Evolutionary conservation across 208 protist species (phyloP).

Genomic region (Porcisia deanei): DNA sequence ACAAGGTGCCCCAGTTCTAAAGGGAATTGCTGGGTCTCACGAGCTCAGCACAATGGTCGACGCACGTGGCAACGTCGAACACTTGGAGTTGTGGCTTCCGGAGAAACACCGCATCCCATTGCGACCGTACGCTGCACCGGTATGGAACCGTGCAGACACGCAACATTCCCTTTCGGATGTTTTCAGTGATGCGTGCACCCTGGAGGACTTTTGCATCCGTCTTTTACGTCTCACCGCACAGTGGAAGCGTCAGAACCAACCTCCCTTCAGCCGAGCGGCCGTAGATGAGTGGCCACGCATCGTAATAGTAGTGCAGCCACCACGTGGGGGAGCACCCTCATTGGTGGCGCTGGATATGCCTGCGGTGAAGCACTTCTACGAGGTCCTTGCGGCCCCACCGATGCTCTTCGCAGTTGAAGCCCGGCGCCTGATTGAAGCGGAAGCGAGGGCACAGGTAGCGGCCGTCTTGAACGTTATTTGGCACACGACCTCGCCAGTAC

Average conservation of each 20-base stretch:
- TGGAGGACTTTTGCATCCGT: conserved; percentile 13
- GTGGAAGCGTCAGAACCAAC: conserved; percentile 3
- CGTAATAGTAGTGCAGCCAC: conserved; percentile 21
- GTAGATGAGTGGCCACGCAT: conserved; percentile 6
- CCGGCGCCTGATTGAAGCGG: conserved; percentile 9
- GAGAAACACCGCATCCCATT: conserved; percentile 72
- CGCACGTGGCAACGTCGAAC: conserved; percentile 10
- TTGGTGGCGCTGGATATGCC: conserved; percentile 19
- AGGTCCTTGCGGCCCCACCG: conserved; percentile 20
- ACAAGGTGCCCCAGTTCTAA: neutral
- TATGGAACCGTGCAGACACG: conserved; percentile 13
- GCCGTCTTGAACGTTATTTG: conserved; percentile 23
- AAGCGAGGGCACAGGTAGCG: conserved; percentile 15
- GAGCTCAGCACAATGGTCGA: conserved; percentile 15
- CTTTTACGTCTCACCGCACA: conserved; percentile 10
- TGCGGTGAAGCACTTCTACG: conserved; percentile 26
- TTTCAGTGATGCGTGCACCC: neutral
- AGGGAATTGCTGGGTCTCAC: neutral
- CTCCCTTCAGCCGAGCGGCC: neutral
- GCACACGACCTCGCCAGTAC: conserved; percentile 11
- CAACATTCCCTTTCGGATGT: conserved; percentile 1
- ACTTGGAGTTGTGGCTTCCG: conserved; percentile 77
- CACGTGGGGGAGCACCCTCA: conserved; percentile 19
- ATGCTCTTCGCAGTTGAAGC: conserved; percentile 18
- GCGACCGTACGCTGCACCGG: conserved; percentile 44